phyloP scores from a whole-genome alignment of 768 basidiomycete species.

The Tulasnella sp. region DNA sequence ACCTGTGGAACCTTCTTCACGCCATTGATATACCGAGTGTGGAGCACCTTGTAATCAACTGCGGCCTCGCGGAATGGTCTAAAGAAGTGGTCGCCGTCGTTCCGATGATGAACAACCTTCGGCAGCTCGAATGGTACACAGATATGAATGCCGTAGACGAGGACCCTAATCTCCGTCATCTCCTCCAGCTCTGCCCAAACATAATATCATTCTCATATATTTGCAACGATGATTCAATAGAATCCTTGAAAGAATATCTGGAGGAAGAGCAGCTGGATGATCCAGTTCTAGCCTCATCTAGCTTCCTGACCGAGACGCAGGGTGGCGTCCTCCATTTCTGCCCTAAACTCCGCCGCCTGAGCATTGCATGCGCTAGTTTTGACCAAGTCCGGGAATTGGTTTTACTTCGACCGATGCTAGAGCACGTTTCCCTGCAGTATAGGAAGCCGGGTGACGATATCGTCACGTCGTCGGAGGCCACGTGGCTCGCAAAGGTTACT shows the following conservation, averaged over 20 bases:
- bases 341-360: background rate
- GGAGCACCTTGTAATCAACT: background rate
- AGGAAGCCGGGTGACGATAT: background rate
- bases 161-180: background rate
- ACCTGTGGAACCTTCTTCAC: background rate
- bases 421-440: background rate
- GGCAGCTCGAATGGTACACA: background rate
- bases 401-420: background rate
- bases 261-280: too few species aligned
- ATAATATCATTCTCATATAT: background rate
- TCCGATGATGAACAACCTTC: background rate
- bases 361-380: background rate
- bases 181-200: background rate
- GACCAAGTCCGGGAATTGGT: background rate
- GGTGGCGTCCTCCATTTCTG: background rate
- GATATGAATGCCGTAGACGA: background rate
- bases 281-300: background rate
- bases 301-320: background rate
- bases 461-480: background rate
- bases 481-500: background rate
- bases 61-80: background rate
- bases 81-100: background rate
- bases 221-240: background rate
- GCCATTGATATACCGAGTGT: background rate
- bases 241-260: background rate